phyloP scores from a whole-genome alignment of 1,284 basidiomycete genomes.

The Trichosporon inkin region DNA sequence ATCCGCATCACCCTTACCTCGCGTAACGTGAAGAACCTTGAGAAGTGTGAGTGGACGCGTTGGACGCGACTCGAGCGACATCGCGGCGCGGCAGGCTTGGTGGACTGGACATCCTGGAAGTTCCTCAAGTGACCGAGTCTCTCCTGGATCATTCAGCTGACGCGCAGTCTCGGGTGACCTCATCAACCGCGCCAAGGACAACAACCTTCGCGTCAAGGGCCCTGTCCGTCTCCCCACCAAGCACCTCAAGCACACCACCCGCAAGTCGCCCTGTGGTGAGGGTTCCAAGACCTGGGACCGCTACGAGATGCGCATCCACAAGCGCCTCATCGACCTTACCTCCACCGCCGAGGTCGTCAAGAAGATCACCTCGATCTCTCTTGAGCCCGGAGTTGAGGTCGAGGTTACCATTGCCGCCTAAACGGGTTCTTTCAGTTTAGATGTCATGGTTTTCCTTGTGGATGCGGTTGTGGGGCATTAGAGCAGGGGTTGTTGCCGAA shows the following conservation, averaged over 20 bases:
- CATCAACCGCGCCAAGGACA: constrained; percentile 99
- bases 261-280: constrained; percentile 99
- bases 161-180: constrained; percentile 83
- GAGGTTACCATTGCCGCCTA: constrained; percentile 88
- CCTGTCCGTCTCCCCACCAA: constrained; percentile 99
- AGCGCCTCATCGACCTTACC: constrained; percentile 98
- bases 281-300: constrained; percentile 99
- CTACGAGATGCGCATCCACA: constrained; percentile 99
- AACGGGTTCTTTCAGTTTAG: constrained; percentile 10
- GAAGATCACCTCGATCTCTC: constrained; percentile 98
- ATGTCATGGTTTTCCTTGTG: constrained; percentile 7
- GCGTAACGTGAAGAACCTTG: constrained; percentile 96
- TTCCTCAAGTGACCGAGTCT: not conserved
- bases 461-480: not conserved
- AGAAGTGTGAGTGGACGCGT: constrained; percentile 72
- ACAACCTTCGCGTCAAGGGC: constrained; percentile 98
- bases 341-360: constrained; percentile 99
- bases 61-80: not conserved
- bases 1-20: constrained; percentile 99
- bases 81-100: not conserved
- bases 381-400: constrained; percentile 99
- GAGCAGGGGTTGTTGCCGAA: not conserved
- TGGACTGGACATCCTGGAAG: too few relatives aligned
- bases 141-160: not conserved
- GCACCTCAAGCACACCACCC: constrained; percentile 96